Evolutionary conservation across 345 rosid species (phyloP).

Genomic region (Eucalyptus tenuipes): DNA sequence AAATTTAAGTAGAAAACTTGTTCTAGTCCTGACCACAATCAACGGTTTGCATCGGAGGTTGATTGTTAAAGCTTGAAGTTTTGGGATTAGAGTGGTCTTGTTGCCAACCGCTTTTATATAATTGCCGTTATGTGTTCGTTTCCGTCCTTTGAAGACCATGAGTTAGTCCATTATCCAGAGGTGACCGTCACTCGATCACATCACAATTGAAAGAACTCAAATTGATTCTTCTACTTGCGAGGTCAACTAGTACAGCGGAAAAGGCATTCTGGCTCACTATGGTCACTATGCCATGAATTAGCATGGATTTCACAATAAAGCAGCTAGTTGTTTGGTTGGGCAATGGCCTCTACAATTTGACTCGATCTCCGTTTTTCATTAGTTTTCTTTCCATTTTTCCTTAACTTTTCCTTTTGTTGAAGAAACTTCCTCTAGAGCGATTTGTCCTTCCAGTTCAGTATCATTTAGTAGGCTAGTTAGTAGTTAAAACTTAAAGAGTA

Average conservation of each 20-base stretch:
- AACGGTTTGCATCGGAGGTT: not conserved
- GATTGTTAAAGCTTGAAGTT: not conserved
- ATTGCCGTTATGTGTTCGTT: not conserved
- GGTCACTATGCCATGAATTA: not conserved
- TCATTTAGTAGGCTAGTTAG: not conserved
- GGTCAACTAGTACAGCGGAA: not conserved
- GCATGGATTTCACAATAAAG: not conserved
- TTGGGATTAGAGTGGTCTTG: not conserved
- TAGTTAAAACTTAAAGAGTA: not conserved
- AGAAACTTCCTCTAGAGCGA: not conserved
- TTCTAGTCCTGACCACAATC: not conserved
- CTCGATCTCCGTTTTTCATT: not conserved
- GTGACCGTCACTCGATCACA: not conserved
- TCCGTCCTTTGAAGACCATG: not conserved
- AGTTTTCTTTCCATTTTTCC: not conserved
- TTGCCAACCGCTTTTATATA: not conserved
- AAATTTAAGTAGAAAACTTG: not conserved
- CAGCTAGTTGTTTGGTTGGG: not conserved
- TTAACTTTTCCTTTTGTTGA: not conserved
- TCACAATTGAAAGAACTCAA: not conserved
- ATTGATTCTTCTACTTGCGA: not conserved
- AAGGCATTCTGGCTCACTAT: not conserved
- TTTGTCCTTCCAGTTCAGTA: conserved; percentile 32
- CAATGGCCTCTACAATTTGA: not conserved
- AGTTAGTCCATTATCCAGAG: not conserved